A percentile compares a stretch with the other conserved stretches of the same genome.
Evolutionary conservation across 306 rosid species (phyloP).

Genomic region (Glycine latifolia): DNA sequence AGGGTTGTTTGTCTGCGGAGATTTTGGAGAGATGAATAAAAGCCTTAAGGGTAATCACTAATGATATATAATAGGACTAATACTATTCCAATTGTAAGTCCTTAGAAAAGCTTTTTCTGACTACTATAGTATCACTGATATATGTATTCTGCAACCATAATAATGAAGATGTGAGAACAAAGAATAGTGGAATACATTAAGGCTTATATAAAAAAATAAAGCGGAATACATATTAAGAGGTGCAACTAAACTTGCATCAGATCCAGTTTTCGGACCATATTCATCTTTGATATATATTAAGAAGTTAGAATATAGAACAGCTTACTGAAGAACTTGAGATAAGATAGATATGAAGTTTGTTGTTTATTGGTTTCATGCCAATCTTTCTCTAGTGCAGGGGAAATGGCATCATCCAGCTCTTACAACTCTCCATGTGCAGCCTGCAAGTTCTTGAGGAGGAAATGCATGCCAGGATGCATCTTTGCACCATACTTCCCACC

Average conservation of each 20-base stretch:
- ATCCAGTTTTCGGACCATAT: conserved; percentile 12
- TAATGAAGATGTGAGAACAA: conserved; percentile 11
- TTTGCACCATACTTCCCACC: conserved; percentile 98
- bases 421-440: conserved; percentile 95
- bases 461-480: conserved; percentile 97
- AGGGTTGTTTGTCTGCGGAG: background rate
- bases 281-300: background rate
- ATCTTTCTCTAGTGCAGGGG: conserved; percentile 33
- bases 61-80: background rate
- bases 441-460: conserved; percentile 93
- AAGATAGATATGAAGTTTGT: background rate
- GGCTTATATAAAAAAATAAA: background rate
- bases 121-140: background rate
- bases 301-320: conserved; percentile 25
- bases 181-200: conserved; percentile 7
- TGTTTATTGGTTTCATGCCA: background rate
- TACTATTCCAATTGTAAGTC: conserved; percentile 21
- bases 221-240: conserved; percentile 8
- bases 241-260: conserved; percentile 37
- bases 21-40: conserved; percentile 17
- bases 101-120: conserved; percentile 25
- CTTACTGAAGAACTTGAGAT: background rate
- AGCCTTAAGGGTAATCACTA: background rate
- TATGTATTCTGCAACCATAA: background rate
- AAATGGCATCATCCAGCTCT: conserved; percentile 76